Evolutionary conservation across 306 rosid genomes (phyloP).

Genomic region (Vigna trinervia): DNA sequence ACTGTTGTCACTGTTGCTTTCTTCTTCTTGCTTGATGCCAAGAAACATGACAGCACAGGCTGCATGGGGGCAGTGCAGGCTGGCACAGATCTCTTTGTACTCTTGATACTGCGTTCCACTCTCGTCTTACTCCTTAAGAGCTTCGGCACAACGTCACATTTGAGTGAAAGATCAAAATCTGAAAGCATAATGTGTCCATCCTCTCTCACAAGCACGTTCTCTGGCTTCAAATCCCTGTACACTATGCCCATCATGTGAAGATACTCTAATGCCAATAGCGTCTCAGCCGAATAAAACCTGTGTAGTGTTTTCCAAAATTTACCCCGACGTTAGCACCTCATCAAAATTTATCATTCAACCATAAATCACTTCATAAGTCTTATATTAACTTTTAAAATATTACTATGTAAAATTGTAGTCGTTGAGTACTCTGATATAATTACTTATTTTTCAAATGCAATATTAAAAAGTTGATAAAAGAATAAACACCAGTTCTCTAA

Average conservation of each 20-base stretch:
- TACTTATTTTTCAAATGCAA: too few species aligned
- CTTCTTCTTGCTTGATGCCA: constrained; percentile 59
- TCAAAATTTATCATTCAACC: not conserved
- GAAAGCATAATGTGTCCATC: constrained; percentile 98
- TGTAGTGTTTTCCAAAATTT: not conserved
- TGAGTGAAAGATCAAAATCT: constrained; percentile 92
- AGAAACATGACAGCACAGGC: constrained; percentile 87
- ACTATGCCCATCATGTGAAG: constrained; percentile 99
- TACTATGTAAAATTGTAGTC: not conserved
- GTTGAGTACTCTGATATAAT: too few species aligned
- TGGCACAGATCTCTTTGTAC: constrained; percentile 50
- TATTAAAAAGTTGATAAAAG: too few species aligned
- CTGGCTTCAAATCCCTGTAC: constrained; percentile 96
- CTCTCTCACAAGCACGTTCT: constrained; percentile 88
- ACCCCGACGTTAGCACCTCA: not conserved
- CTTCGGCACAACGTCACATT: constrained; percentile 92
- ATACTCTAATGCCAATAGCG: constrained; percentile 82
- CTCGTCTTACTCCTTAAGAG: constrained; percentile 57
- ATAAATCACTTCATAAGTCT: not conserved
- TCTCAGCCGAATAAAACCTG: constrained; percentile 96
- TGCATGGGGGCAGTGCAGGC: constrained; percentile 83
- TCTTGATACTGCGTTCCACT: constrained; percentile 45
- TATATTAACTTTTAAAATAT: not conserved
- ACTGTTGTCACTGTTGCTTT: constrained; percentile 60
- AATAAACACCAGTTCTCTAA: not conserved